phyloP scores from a whole-genome alignment of 1,284 basidiomycete genomes.

The Malassezia sp. region DNA sequence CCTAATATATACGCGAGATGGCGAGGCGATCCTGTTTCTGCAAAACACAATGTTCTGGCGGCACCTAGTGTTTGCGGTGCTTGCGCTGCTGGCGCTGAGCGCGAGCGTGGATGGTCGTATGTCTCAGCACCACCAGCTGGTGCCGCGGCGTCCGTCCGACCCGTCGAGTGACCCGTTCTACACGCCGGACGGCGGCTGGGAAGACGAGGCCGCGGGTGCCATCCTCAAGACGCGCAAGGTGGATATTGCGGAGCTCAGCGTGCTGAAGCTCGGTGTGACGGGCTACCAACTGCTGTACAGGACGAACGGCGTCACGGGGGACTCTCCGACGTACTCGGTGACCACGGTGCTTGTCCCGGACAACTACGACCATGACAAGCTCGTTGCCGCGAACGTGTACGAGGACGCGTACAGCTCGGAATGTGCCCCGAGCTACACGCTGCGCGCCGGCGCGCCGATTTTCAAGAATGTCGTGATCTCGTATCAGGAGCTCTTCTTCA shows the following conservation, averaged over 20 bases:
- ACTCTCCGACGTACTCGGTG: conserved; percentile 12
- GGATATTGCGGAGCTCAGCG: neutral
- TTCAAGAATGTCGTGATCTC: conserved; percentile 16
- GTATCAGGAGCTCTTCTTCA: conserved; percentile 31
- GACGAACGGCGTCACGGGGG: neutral
- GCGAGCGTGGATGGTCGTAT: neutral
- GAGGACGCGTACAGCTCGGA: conserved; percentile 23
- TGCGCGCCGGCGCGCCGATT: conserved; percentile 11
- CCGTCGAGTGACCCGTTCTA: conserved; percentile 6
- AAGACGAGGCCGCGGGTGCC: conserved; percentile 3
- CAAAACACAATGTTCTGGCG: conserved; percentile 1
- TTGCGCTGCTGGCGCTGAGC: neutral
- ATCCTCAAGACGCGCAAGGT: conserved; percentile 11
- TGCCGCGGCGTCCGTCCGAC: neutral
- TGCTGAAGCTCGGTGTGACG: neutral
- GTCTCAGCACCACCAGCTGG: neutral
- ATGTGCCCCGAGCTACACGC: conserved; percentile 27
- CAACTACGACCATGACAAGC: conserved; percentile 23
- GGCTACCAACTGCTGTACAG: conserved; percentile 16
- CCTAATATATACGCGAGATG: no score
- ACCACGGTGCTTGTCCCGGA: conserved; percentile 27
- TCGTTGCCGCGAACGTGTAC: conserved; percentile 25
- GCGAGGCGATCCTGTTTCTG: no score
- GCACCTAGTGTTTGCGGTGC: neutral
- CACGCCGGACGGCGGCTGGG: conserved; percentile 3